phyloP scores from a whole-genome alignment of 2,329 filamentous ascomycete genomes.

The Lasiodiplodia sp. region DNA sequence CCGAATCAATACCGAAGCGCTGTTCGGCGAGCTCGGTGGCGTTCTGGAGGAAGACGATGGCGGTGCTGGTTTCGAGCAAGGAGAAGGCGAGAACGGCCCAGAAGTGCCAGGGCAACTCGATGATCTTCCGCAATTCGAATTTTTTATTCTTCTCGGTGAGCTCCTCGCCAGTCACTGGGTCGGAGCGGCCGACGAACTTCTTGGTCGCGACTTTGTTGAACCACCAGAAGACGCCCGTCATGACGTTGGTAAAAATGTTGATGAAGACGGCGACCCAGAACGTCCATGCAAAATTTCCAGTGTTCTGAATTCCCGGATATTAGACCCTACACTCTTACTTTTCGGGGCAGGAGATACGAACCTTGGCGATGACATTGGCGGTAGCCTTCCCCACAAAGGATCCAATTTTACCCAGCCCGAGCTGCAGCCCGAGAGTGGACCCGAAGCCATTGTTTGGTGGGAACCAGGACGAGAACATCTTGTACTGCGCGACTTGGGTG shows the following conservation, averaged over 20 bases:
- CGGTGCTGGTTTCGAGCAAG: conserved; percentile 65
- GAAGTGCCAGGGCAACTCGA: conserved; percentile 66
- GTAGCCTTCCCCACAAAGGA: conserved; percentile 67
- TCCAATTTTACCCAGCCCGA: conserved; percentile 68
- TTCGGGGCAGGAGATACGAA: neutral
- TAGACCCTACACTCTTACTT: too few relatives aligned
- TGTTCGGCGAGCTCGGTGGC: conserved; percentile 68
- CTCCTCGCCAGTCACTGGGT: conserved; percentile 65
- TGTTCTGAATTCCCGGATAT: conserved; percentile 43
- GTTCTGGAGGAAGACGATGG: conserved; percentile 63
- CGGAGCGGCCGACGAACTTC: conserved; percentile 56
- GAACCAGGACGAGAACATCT: conserved; percentile 71
- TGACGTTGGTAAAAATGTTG: conserved; percentile 68
- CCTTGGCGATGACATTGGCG: conserved; percentile 64
- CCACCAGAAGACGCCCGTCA: conserved; percentile 61
- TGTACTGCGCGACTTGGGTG: conserved; percentile 70
- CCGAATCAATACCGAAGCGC: conserved; percentile 61
- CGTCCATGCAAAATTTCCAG: conserved; percentile 67
- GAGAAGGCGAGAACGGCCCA: conserved; percentile 65
- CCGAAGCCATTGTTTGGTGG: conserved; percentile 66
- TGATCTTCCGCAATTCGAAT: conserved; percentile 62
- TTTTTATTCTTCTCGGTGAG: conserved; percentile 56
- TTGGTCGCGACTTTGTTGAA: conserved; percentile 60
- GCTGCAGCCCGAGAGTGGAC: conserved; percentile 66
- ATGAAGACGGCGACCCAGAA: conserved; percentile 69